Conservation (phyloP, 2,329 filamentous ascomycete genomes). For the Furcasterigmium sp. region DNA sequence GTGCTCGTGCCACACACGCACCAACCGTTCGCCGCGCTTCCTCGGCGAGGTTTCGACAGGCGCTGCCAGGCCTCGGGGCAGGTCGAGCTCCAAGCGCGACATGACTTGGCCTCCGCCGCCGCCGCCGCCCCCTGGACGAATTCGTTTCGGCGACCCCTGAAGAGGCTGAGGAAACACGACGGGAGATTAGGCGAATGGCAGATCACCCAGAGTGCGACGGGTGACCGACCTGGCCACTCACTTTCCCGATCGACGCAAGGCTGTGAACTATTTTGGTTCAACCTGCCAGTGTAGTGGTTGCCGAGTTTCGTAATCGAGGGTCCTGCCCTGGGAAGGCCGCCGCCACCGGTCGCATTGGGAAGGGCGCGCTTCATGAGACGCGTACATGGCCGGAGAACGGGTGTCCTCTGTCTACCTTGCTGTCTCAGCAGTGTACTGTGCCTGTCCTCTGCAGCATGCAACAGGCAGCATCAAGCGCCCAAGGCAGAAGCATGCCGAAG, state of each 20-base stretch:
- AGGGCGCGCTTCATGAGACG: not conserved
- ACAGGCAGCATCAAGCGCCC: no score
- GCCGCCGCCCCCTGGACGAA: not conserved
- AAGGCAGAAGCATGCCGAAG: no score
- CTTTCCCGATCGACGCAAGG: not conserved
- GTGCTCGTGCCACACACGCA: no score
- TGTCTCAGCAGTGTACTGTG: no score
- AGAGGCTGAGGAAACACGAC: not conserved
- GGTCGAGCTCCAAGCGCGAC: not conserved
- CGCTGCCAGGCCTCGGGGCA: not conserved
- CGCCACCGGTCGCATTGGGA: not conserved
- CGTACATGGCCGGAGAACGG: not conserved
- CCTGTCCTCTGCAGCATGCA: no score
- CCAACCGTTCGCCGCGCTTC: no score
- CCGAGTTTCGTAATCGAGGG: not conserved
- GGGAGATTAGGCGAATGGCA: not conserved
- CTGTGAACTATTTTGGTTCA: not conserved
- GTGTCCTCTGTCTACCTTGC: no score
- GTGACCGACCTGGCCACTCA: no score
- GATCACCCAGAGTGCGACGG: no score
- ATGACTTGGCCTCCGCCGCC: no score
- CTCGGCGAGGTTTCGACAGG: not conserved
- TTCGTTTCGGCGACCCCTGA: not conserved
- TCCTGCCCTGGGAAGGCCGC: no score
- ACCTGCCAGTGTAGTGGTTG: no score